Conservation (phyloP, 2,329 filamentous ascomycete species). For the Alternaria arbusti region DNA sequence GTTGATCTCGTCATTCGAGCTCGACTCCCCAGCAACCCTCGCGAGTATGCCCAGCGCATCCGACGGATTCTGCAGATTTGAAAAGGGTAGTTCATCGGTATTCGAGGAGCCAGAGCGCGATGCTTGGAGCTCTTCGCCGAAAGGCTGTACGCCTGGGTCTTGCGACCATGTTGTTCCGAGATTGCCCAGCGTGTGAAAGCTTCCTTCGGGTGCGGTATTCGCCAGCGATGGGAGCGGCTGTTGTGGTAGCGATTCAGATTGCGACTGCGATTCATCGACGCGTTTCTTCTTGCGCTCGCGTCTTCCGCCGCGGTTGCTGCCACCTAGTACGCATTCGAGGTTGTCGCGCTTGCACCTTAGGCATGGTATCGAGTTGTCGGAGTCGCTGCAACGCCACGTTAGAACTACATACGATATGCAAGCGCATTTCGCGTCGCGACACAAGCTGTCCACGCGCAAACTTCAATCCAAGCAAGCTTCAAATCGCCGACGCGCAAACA, state of each 20-base stretch:
- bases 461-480: background rate
- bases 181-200: constrained; percentile 46
- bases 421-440: background rate
- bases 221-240: constrained; percentile 33
- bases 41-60: constrained; percentile 58
- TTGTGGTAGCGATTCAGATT: constrained; percentile 8
- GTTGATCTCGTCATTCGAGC: constrained; percentile 34
- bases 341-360: constrained; percentile 64
- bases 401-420: background rate
- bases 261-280: constrained; percentile 17
- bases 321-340: constrained; percentile 65
- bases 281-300: constrained; percentile 61
- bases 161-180: constrained; percentile 48
- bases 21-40: constrained; percentile 51
- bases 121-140: constrained; percentile 28
- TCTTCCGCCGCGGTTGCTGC: constrained; percentile 65
- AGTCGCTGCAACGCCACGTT: constrained; percentile 46
- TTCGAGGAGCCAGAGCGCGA: constrained; percentile 39
- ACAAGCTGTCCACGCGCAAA: background rate
- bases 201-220: constrained; percentile 40
- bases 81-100: constrained; percentile 46
- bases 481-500: constrained; percentile 6
- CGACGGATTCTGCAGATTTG: constrained; percentile 57
- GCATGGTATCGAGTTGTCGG: constrained; percentile 60
- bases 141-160: constrained; percentile 25